Base-by-base conservation (phyloP, 2,329 filamentous ascomycete species). In the Fusarium duplospermum region DNA sequence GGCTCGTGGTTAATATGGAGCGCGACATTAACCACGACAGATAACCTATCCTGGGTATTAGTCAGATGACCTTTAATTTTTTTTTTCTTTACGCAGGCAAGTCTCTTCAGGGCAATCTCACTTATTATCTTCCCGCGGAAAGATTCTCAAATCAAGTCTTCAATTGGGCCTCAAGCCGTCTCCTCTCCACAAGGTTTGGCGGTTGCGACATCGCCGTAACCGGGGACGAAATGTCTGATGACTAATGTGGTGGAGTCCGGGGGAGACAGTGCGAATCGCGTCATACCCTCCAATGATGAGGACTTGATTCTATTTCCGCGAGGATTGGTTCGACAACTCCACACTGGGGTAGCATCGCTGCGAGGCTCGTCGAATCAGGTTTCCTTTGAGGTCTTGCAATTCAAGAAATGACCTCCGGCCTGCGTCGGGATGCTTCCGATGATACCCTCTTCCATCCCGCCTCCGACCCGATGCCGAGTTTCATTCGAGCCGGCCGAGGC, bases 121-220 rank as follows among this genome's bases (percentile, higher is more conserved):
- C 47, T 31, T 40, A 47, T 47, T 61, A 62, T 59, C 52, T 59
- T 24, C 29, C 47, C 36, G n/a, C 36, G 45, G 66, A 27, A 57
- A 58, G 29, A 60, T 67, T 57, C 61, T 62, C 54, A 57, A 42
- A 67, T 24, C 50, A 59, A 50, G 40, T 56, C 45, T 59, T 62
- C 40, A 61, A 66, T 62, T 61, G 69, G 62, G 36, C 52, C 36
- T 40, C 31, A 5, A 60, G 24, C 22, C 22, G 33, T 36, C 38
- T 65, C 54, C 54, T 62, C 35, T 59, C 65, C 64, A 22, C 61
- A 42, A 31, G 38, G 24, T 64, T 50, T 45, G 31, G n/a, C 35
- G 24, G 45, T 62, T 78, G 77, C 76, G 77, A 78, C 62, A 79
- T 78, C 74, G 77, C 77, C 67, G 77, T 70, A 31, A 69, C 67